These are phyloP conservation scores for Aurantiochytrium sp. DNA, from an alignment of 108 stramenopile species.

Conservation along the genomic window DNA sequence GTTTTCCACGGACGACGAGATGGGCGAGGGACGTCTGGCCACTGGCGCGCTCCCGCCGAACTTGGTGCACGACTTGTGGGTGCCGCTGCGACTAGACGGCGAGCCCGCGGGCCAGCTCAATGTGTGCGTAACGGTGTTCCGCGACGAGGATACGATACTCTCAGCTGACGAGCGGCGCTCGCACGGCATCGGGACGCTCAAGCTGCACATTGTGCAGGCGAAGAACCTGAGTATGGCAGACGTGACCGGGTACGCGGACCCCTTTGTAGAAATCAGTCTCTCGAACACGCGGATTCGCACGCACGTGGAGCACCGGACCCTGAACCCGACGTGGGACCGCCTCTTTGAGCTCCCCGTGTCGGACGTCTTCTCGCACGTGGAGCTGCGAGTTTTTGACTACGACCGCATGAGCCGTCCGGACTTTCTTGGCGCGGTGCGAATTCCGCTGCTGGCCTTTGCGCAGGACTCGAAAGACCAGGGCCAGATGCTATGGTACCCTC, in stretches of 20 bases:
- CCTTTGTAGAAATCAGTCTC: background rate
- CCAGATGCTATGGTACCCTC: background rate
- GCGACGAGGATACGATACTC: background rate
- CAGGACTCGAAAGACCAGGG: background rate
- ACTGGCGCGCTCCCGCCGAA: background rate
- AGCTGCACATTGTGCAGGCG: background rate
- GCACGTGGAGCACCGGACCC: background rate
- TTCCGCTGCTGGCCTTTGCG: background rate
- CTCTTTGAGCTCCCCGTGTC: background rate
- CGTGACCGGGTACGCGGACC: background rate
- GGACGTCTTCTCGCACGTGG: background rate
- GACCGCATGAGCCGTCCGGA: background rate
- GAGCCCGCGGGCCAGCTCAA: background rate
- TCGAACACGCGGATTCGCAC: constrained; percentile 5
- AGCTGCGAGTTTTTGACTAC: background rate
- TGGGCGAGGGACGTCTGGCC: background rate
- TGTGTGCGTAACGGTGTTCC: background rate
- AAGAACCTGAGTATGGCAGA: background rate
- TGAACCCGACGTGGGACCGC: background rate
- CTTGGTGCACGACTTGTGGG: background rate
- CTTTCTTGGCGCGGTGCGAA: background rate
- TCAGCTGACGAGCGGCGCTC: background rate
- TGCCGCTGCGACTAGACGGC: background rate
- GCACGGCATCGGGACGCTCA: background rate
- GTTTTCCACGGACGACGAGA: background rate